A percentile compares a stretch with the other conserved stretches of the same genome.
These are phyloP conservation scores for Ceratobasidium theobromae DNA, from an alignment of 1,284 basidiomycete species.

Conservation along the genomic window DNA sequence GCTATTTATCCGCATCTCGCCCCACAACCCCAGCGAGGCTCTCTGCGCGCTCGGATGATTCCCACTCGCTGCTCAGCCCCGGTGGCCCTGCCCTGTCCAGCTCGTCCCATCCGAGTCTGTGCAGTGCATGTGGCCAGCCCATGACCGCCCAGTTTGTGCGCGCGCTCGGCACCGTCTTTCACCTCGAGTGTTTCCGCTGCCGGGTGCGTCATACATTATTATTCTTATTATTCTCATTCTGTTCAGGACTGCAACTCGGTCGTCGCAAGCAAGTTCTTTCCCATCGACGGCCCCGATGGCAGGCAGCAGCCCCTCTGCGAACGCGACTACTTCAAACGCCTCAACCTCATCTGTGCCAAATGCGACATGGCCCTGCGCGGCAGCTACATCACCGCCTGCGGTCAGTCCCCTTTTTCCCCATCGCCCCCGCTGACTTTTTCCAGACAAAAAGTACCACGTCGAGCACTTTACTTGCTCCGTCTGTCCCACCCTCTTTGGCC, in stretches of 20 bases:
- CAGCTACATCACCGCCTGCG: conserved; percentile 99
- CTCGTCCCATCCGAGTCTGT: conserved; percentile 25
- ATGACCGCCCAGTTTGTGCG: conserved; percentile 96
- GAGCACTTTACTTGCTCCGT: conserved; percentile 99
- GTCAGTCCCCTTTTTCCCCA: conserved; percentile 56
- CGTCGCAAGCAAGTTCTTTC: conserved; percentile 98
- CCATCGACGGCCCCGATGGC: conserved; percentile 84
- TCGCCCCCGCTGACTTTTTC: conserved; percentile 32
- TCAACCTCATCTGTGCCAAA: conserved; percentile 96
- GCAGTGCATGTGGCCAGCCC: conserved; percentile 38
- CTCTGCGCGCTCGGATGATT: conserved; percentile 28
- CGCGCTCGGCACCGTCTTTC: conserved; percentile 85
- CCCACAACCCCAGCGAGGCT: background rate
- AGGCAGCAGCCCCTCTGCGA: conserved; percentile 94
- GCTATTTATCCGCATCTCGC: background rate
- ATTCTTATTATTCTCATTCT: conserved; percentile 33
- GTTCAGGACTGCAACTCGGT: conserved; percentile 91
- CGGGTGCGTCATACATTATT: conserved; percentile 33
- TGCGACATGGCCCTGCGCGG: conserved; percentile 92
- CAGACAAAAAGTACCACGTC: conserved; percentile 98
- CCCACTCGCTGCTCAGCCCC: conserved; percentile 26
- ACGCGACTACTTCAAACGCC: conserved; percentile 93
- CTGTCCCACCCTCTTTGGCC: conserved; percentile 94
- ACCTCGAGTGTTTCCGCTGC: conserved; percentile 37
- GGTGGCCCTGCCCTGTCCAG: background rate